Conservation (phyloP, 441 rosid species). For the Hura crepitans region DNA sequence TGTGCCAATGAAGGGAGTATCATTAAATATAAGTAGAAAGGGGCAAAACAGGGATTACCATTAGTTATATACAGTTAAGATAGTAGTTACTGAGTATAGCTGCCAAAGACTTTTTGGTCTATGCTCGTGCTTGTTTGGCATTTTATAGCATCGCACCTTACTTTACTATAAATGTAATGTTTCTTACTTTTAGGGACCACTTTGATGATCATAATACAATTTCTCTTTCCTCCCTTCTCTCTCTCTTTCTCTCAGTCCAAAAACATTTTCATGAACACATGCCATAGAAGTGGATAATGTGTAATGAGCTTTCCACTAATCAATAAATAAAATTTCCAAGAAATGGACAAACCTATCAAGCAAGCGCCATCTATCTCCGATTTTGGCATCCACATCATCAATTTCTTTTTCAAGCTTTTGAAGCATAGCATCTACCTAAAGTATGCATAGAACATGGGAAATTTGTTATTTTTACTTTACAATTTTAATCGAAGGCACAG, state of each 20-base stretch:
- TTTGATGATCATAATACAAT: too few relatives aligned
- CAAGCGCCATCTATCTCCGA: slow-evolving; percentile 82
- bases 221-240: too few relatives aligned
- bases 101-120: too few relatives aligned
- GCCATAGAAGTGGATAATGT: neutral
- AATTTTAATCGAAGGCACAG: slow-evolving; percentile 8
- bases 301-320: neutral
- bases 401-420: slow-evolving; percentile 91
- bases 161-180: too few relatives aligned
- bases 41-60: too few relatives aligned
- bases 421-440: slow-evolving; percentile 88
- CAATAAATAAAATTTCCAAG: slow-evolving; percentile 5
- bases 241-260: neutral
- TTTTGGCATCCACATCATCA: slow-evolving; percentile 84
- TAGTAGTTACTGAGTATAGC: too few relatives aligned
- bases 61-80: too few relatives aligned
- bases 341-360: slow-evolving; percentile 67
- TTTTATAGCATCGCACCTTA: too few relatives aligned
- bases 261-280: neutral
- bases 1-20: too few relatives aligned
- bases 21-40: too few relatives aligned
- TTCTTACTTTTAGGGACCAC: too few relatives aligned
- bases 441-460: slow-evolving; percentile 19
- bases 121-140: too few relatives aligned
- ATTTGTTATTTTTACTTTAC: slow-evolving; percentile 8